phyloP scores from a whole-genome alignment of 345 rosid species.

The Eucalyptus polyanthemos region DNA sequence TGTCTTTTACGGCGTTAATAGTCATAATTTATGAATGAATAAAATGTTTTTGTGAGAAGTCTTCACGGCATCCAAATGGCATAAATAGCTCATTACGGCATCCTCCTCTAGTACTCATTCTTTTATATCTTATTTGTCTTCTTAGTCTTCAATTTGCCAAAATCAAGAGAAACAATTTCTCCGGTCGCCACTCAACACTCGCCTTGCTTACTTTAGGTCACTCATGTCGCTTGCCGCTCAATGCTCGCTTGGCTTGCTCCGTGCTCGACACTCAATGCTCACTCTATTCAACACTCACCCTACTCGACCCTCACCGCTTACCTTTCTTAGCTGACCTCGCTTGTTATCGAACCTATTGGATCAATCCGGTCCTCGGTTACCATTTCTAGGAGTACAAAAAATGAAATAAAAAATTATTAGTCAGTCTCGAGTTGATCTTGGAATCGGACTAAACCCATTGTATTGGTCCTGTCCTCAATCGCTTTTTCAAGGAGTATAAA shows the following conservation, averaged over 20 bases:
- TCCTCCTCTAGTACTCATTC: no score
- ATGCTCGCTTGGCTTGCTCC: no score
- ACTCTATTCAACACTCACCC: rapidly evolving
- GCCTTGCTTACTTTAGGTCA: rapidly evolving
- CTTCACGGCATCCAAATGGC: rapidly evolving
- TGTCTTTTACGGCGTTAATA: rapidly evolving
- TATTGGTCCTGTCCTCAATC: rapidly evolving
- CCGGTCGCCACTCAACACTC: rapidly evolving
- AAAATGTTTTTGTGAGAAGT: no score
- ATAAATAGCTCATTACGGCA: no score
- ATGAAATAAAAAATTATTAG: no score
- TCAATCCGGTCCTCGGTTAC: rapidly evolving
- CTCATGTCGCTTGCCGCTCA: rapidly evolving
- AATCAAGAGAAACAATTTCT: no score
- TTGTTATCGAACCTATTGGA: rapidly evolving
- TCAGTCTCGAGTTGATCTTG: rapidly evolving
- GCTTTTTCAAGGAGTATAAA: no score
- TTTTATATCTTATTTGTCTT: no score
- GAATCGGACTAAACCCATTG: rapidly evolving
- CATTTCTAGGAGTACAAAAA: no score
- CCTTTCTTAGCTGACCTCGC: no score
- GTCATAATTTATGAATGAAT: rapidly evolving
- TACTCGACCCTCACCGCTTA: no score
- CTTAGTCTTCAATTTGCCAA: no score
- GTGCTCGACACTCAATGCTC: rapidly evolving